phyloP scores from a whole-genome alignment of 148 eudicot genomes.

The Pouteria glomerata region DNA sequence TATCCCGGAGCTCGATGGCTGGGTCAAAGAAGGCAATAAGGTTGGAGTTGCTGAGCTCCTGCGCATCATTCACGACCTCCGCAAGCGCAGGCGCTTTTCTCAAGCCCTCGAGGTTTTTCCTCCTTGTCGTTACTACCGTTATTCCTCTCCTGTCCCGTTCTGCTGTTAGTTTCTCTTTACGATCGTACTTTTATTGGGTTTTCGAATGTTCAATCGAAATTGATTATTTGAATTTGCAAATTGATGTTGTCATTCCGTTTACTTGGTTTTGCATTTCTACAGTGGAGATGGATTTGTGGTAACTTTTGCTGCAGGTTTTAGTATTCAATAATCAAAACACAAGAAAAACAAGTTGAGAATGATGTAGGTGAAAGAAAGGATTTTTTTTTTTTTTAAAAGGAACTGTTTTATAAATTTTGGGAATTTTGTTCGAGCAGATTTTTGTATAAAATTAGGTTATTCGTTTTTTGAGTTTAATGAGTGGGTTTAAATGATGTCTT shows the following conservation, averaged over 20 bases:
- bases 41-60: conserved; percentile 51
- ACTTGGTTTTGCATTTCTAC: no score
- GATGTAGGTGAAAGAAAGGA: background rate
- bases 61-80: conserved; percentile 69
- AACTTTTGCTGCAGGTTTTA: no score
- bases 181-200: background rate
- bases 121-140: background rate
- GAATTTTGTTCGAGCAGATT: background rate
- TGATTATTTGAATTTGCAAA: background rate
- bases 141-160: background rate
- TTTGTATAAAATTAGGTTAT: background rate
- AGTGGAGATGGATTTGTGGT: no score
- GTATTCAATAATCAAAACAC: background rate
- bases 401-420: background rate
- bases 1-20: conserved; percentile 58
- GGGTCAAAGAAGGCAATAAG: conserved; percentile 55
- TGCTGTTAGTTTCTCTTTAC: background rate
- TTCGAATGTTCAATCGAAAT: background rate
- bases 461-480: no score
- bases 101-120: conserved; percentile 82
- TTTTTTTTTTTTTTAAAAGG: background rate
- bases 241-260: no score
- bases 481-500: no score
- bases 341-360: background rate
- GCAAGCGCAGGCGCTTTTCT: conserved; percentile 68